A percentile compares a stretch with the other conserved stretches of the same genome.
phyloP scores from a whole-genome alignment of 2,329 filamentous ascomycete species.

The Fusarium albosuccineum region DNA sequence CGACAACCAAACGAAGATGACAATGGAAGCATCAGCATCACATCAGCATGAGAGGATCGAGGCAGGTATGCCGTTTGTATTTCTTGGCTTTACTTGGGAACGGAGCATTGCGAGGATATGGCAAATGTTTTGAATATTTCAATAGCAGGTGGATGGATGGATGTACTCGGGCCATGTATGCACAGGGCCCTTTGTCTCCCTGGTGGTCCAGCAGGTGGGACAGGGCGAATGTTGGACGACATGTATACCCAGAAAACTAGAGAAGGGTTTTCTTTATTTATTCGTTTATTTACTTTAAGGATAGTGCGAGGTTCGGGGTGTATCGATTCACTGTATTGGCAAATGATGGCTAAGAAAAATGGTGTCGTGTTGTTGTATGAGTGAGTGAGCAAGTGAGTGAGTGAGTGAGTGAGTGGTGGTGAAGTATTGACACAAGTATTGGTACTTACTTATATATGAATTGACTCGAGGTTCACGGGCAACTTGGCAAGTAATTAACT shows the following conservation, averaged over 20 bases:
- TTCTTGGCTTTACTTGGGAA: slow-evolving; percentile 14
- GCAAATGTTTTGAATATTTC: slow-evolving; percentile 11
- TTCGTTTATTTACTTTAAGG: not conserved
- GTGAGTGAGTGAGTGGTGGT: not conserved
- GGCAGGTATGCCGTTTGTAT: not conserved
- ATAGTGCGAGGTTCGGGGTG: slow-evolving; percentile 20
- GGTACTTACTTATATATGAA: not conserved
- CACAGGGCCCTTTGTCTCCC: not conserved
- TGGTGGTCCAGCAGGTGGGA: slow-evolving; percentile 10
- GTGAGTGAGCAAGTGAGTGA: not conserved
- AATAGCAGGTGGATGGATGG: slow-evolving; percentile 16
- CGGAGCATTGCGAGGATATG: slow-evolving; percentile 26
- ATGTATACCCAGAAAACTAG: slow-evolving; percentile 35
- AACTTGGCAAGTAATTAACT: too few relatives aligned
- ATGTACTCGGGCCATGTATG: slow-evolving; percentile 20
- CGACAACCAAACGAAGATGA: slow-evolving; percentile 13
- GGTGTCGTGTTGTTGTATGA: slow-evolving; percentile 1
- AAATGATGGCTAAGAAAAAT: not conserved
- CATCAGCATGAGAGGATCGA: slow-evolving; percentile 26
- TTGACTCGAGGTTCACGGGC: too few relatives aligned
- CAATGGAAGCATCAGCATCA: slow-evolving; percentile 20
- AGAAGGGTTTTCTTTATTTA: not conserved
- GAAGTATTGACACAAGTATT: not conserved
- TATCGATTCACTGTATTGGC: slow-evolving; percentile 1
- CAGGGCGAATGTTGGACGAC: slow-evolving; percentile 20